Conservation (phyloP, 257 asterid species). For the Rauvolfia tetraphylla region DNA sequence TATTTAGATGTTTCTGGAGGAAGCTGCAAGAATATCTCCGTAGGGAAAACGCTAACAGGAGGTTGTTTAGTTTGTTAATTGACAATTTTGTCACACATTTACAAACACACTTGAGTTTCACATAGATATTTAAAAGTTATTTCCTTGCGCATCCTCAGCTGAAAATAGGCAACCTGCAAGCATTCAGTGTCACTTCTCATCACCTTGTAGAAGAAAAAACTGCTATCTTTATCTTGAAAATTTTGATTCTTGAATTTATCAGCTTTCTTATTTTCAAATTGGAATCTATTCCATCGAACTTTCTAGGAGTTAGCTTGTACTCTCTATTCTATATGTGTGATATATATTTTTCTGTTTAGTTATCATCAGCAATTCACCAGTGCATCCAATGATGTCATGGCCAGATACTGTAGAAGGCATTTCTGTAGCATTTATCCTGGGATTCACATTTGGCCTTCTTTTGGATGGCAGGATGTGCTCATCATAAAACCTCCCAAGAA, state of each 20-base stretch:
- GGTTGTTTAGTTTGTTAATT: not conserved
- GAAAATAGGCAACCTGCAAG: not conserved
- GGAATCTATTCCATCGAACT: not conserved
- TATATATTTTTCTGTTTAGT: not conserved
- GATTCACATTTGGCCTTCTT: slow-evolving; percentile 18
- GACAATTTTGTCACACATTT: not conserved
- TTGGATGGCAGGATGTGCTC: slow-evolving; percentile 48
- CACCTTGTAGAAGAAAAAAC: not conserved
- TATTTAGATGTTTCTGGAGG: not conserved
- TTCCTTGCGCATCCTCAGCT: not conserved
- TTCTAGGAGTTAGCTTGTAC: not conserved
- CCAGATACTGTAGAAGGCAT: not conserved
- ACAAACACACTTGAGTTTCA: not conserved
- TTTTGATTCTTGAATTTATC: not conserved
- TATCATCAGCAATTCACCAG: not conserved
- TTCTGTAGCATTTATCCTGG: not conserved
- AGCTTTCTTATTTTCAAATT: not conserved
- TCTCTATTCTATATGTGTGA: not conserved
- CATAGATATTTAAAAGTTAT: not conserved
- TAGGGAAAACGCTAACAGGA: not conserved
- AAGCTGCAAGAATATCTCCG: not conserved
- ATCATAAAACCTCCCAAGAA: slow-evolving; percentile 72
- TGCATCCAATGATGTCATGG: not conserved
- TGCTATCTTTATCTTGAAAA: not conserved
- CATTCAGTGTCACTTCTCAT: not conserved